Percentiles rank a stretch among this genome's conserved stretches.
Evolutionary conservation across 2,329 filamentous ascomycete species (phyloP).

Genomic region (Trichocomaceae sp.): DNA sequence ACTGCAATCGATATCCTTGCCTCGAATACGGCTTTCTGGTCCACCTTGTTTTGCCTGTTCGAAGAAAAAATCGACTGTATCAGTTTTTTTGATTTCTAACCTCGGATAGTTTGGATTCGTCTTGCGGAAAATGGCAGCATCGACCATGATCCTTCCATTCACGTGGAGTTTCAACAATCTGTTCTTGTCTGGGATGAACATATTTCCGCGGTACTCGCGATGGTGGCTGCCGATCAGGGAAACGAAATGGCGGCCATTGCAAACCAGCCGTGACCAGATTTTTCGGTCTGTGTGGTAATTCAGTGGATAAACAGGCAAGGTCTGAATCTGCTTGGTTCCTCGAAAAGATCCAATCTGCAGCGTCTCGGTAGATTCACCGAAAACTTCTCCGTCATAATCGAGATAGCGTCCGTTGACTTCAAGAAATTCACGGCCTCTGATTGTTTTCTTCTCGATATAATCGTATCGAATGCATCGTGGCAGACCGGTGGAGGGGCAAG

Average conservation of each 20-base stretch:
- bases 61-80: slow-evolving; percentile 1
- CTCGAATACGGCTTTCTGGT: background rate
- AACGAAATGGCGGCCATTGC: slow-evolving; percentile 1
- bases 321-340: slow-evolving; percentile 17
- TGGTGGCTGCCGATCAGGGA: slow-evolving; percentile 5
- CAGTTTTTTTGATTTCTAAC: slow-evolving; percentile 5
- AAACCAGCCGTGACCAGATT: slow-evolving; percentile 3
- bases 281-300: slow-evolving; percentile 18
- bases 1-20: slow-evolving; percentile 7
- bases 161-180: slow-evolving; percentile 7
- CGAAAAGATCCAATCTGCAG: slow-evolving; percentile 17
- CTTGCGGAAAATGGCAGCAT: slow-evolving; percentile 11
- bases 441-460: slow-evolving; percentile 15
- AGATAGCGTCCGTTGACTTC: slow-evolving; percentile 18
- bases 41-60: background rate
- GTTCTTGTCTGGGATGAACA: slow-evolving; percentile 5
- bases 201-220: slow-evolving; percentile 8
- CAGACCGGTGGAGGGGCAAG: slow-evolving; percentile 7
- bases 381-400: slow-evolving; percentile 22
- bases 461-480: slow-evolving; percentile 15
- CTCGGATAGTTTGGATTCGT: slow-evolving; percentile 14
- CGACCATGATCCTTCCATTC: slow-evolving; percentile 13
- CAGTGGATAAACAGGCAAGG: slow-evolving; percentile 23
- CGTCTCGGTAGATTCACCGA: slow-evolving; percentile 17
- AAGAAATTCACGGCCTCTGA: slow-evolving; percentile 12